phyloP scores from a whole-genome alignment of 163 green algal species.

The Chlorella variabilis region DNA sequence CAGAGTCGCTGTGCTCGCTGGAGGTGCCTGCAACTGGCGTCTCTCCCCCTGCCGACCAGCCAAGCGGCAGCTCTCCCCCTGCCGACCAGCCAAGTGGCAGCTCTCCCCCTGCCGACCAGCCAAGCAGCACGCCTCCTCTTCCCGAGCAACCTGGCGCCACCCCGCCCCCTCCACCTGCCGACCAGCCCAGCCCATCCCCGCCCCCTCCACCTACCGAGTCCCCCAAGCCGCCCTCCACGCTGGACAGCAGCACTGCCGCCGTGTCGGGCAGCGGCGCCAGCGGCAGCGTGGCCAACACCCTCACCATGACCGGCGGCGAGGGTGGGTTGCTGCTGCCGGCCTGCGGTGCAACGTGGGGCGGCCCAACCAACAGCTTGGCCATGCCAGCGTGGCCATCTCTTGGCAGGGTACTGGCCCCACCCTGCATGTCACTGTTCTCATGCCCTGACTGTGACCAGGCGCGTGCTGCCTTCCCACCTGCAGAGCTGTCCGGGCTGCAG shows the following conservation, averaged over 20 bases:
- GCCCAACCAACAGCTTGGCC: too few relatives aligned
- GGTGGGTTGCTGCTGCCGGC: too few relatives aligned
- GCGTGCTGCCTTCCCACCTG: too few relatives aligned
- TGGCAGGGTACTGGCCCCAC: too few relatives aligned
- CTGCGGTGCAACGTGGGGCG: too few relatives aligned
- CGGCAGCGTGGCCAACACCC: background rate
- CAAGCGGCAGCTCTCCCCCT: background rate
- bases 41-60: too few relatives aligned
- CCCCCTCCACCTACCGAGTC: background rate
- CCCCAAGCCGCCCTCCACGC: background rate
- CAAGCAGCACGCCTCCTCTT: too few relatives aligned
- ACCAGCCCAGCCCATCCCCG: background rate
- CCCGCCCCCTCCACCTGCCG: background rate
- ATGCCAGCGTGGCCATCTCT: too few relatives aligned
- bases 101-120: too few relatives aligned
- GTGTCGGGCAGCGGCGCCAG: background rate
- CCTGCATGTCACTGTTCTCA: too few relatives aligned
- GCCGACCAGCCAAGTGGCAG: background rate
- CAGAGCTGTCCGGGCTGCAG: slow-evolving; percentile 1
- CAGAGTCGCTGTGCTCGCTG: slow-evolving; percentile 10
- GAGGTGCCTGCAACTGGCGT: background rate
- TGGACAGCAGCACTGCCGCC: background rate
- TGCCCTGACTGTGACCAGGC: too few relatives aligned
- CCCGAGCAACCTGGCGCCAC: too few relatives aligned
- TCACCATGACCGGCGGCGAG: slow-evolving; percentile 2